Conservation (phyloP, 345 rosid genomes). For the Trapa bicornis region DNA sequence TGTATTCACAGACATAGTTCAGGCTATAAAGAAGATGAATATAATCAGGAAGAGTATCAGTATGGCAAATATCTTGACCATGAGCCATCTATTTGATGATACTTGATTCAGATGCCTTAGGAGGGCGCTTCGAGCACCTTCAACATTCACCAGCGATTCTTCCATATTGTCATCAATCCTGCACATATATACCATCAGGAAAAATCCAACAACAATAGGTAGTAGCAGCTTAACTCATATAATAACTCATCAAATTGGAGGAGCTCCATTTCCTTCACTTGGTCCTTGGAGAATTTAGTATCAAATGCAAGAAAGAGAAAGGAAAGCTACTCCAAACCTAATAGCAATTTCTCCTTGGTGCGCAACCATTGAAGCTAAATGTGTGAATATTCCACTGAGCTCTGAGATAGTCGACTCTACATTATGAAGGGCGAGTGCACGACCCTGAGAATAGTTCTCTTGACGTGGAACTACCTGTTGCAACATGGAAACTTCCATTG, state of each 20-base stretch:
- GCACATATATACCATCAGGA: slow-evolving; percentile 18
- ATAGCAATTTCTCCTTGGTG: slow-evolving; percentile 87
- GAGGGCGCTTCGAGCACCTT: slow-evolving; percentile 64
- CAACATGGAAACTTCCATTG: slow-evolving; percentile 83
- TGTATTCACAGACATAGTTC: slow-evolving; percentile 7
- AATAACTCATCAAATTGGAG: neutral
- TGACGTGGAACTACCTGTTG: slow-evolving; percentile 76
- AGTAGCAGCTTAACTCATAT: neutral
- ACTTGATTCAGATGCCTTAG: slow-evolving; percentile 62
- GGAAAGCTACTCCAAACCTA: slow-evolving; percentile 25
- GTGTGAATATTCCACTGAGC: slow-evolving; percentile 80
- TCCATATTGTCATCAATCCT: slow-evolving; percentile 94
- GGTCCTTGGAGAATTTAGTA: neutral
- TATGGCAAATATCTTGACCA: slow-evolving; percentile 76
- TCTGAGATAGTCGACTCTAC: slow-evolving; percentile 86
- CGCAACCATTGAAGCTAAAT: slow-evolving; percentile 84
- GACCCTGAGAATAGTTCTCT: slow-evolving; percentile 54
- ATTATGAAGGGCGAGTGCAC: slow-evolving; percentile 67
- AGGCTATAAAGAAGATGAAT: slow-evolving; percentile 63
- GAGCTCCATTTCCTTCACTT: neutral
- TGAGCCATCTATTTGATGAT: slow-evolving; percentile 92
- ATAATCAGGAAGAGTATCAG: slow-evolving; percentile 53
- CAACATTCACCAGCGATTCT: slow-evolving; percentile 73
- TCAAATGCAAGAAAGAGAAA: neutral
- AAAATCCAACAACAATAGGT: slow-evolving; percentile 4